Evolutionary conservation across 768 basidiomycete species (phyloP), one percentile per base, ranked within the genome.

Genomic region (Pleurotus cornucopiae): DNA sequence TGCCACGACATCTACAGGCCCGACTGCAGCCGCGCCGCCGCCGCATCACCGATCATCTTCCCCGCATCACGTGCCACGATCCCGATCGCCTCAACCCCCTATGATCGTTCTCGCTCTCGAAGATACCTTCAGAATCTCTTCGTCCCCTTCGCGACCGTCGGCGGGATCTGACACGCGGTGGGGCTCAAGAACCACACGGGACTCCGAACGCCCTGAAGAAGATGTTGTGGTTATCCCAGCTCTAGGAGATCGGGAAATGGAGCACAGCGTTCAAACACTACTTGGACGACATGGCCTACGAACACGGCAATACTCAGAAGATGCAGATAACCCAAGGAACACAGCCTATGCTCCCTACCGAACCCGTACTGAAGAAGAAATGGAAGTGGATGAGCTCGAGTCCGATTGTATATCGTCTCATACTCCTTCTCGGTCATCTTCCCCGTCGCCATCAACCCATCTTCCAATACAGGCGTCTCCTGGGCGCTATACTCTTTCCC

Each of bases 251-350:
- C 74, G 67, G 25, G 68, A 71, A 20, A 74, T 82, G 14, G 85
- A 86, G 66, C 74, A 76, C 63, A 80, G 84, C 58, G 78, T 86
- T 38, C 77, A 81, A 60, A 76, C 79, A 41, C 67, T 84, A 45
- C 70, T 86, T 54, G 75, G 76, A 14, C 72, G 75, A 4, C 81
- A 79, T 63, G 79, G 76, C 48, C 64, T 78, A 11, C 71, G 75
- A 30, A 64, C 75, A 43, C 71, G 73, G 44, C 62, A 61, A 45
- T 51, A 53, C 53, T 49, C 54, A 39, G 40, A 73, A 39, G 51
- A 53, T 20, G 39, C 39, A 3, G 51, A 53, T 12, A 13, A 20
- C 12, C 7, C 39, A 39, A n/a, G 20, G 21, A 53, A 9, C 2
- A 4, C 51, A 1, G n/a, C 39, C 14, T 53, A 53, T n/a, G 7